Conservation (phyloP, 169 alveolate genomes). For the Cryptosporidium andersoni region DNA sequence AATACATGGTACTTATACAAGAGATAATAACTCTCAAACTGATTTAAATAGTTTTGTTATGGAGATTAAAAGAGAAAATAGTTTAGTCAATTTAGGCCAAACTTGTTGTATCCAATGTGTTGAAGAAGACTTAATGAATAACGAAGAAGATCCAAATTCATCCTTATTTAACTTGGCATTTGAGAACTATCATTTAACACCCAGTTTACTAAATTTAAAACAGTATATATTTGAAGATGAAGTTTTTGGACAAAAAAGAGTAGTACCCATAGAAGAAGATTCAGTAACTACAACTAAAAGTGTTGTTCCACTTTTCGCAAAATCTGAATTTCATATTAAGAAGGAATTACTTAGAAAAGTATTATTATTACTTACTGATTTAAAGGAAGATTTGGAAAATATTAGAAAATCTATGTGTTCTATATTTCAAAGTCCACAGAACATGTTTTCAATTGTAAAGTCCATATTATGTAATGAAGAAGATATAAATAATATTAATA, state of each 20-base stretch:
- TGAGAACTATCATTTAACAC: slow-evolving; percentile 43
- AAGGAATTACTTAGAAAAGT: neutral
- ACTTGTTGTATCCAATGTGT: neutral
- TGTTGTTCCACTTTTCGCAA: too few relatives aligned
- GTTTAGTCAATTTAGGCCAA: too few relatives aligned
- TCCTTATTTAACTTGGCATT: slow-evolving; percentile 41
- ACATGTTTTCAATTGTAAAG: neutral
- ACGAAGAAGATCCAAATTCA: neutral
- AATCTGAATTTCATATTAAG: too few relatives aligned
- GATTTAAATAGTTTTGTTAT: too few relatives aligned
- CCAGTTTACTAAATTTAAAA: neutral
- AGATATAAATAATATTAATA: neutral
- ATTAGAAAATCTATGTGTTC: neutral
- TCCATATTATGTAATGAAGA: neutral
- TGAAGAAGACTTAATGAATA: neutral
- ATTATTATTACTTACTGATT: slow-evolving; percentile 1
- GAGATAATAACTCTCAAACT: too few relatives aligned
- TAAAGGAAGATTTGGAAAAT: slow-evolving; percentile 4
- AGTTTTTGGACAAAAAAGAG: too few relatives aligned
- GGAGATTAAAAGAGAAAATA: too few relatives aligned
- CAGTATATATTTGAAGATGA: neutral
- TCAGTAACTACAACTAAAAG: too few relatives aligned
- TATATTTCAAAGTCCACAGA: neutral
- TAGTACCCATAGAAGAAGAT: too few relatives aligned
- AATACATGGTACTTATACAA: too few relatives aligned